Evolutionary conservation across 1,284 basidiomycete species (phyloP), one percentile per base, ranked within the genome.

Genomic region (Pterula multifida): DNA sequence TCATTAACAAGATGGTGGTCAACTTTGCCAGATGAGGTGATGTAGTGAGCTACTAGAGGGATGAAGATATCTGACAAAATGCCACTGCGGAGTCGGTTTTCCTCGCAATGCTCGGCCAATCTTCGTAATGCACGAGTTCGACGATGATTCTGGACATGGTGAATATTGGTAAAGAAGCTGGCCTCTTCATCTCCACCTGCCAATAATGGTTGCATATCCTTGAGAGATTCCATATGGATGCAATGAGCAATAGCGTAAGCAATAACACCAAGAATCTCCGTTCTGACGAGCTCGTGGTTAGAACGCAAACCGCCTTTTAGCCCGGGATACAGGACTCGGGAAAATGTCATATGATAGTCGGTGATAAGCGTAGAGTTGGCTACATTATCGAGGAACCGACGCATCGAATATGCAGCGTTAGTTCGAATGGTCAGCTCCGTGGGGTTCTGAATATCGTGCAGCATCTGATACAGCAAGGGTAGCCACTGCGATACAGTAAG

Each of bases 81-180:
- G 32, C 72, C 75, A 61, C 86, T 90, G 39, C 81, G 73, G 46
- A 98, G 64, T 15, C 69, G 69, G 1, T 81, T 81, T 50, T 81
- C 75, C n/a, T 84, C 78, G 50, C 83, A 85, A 50, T 84, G 78
- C 47, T 97, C 91, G 0, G 81, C 82, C 12, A 99, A 75, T 26
- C 94, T 78, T 25, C 87, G 81, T 28, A 98, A 72, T 0, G 96
- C 95, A 55, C 96, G 75, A 1, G 85, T 83, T 19, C 95, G 81
- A 52, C 95, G 84, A 64, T 98, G 95, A 3, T 88, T 70, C 67
- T 98, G 96, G 49, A 98, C 82, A 64, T 99, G 96, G 55, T 89
- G 80, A 49, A 98, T 81, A 65, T 99, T 98, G 71, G 85, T 85
- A 75, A 99, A 98, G 69, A 98, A 95, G 63, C 86, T 94, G 24